These are phyloP conservation scores for Theileria parva DNA, from an alignment of 169 alveolate genomes.

Conservation along the genomic window DNA sequence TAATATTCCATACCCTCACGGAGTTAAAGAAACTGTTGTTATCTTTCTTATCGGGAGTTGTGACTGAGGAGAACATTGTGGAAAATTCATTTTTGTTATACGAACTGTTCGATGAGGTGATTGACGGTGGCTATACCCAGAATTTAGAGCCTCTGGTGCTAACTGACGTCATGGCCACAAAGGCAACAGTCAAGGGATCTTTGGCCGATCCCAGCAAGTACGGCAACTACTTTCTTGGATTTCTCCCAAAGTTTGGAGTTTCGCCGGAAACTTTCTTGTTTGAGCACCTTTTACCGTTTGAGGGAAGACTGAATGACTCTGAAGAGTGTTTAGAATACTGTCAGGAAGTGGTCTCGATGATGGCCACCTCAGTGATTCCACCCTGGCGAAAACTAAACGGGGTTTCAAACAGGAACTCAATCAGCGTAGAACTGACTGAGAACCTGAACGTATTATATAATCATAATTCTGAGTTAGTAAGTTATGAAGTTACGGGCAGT, in stretches of 20 bases:
- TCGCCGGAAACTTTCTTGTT: background rate
- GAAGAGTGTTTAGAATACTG: slow-evolving; percentile 12
- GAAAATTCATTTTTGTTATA: slow-evolving; percentile 16
- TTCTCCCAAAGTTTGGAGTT: slow-evolving; percentile 18
- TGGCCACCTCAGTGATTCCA: slow-evolving; percentile 25
- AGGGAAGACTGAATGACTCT: slow-evolving; percentile 4
- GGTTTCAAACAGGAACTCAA: slow-evolving; percentile 1
- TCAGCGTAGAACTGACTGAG: slow-evolving; percentile 26
- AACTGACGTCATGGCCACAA: slow-evolving; percentile 23
- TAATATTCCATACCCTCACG: slow-evolving; percentile 24
- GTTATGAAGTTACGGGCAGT: slow-evolving; percentile 35
- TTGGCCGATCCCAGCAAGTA: background rate
- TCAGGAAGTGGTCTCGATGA: background rate
- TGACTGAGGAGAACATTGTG: slow-evolving; percentile 12
- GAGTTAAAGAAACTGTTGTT: slow-evolving; percentile 28
- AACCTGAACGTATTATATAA: slow-evolving; percentile 22
- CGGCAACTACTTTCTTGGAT: slow-evolving; percentile 10
- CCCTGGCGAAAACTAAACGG: slow-evolving; percentile 22
- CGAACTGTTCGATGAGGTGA: slow-evolving; percentile 52
- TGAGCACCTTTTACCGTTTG: slow-evolving; percentile 11
- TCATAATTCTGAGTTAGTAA: slow-evolving; percentile 28
- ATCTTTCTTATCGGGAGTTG: slow-evolving; percentile 14
- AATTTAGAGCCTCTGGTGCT: slow-evolving; percentile 18
- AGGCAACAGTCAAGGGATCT: background rate
- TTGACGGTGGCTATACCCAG: slow-evolving; percentile 64